phyloP scores from a whole-genome alignment of 2,329 filamentous ascomycete species.

The Tolypocladium album region DNA sequence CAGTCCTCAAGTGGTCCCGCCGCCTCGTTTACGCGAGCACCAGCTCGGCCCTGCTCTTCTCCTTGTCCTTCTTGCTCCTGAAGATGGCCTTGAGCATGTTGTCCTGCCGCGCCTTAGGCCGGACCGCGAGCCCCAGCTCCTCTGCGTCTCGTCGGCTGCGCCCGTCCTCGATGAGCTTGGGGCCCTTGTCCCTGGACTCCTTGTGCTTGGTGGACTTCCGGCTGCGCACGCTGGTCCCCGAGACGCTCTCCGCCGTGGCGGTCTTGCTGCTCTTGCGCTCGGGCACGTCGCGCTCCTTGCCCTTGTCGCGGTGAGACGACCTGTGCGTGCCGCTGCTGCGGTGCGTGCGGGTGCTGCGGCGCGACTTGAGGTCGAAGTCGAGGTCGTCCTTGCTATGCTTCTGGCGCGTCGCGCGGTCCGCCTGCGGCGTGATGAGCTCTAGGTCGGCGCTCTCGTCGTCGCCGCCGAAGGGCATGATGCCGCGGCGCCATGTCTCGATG shows the following conservation, averaged over 20 bases:
- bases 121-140: conserved; percentile 28
- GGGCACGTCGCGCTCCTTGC: conserved; percentile 4
- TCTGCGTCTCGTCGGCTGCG: conserved; percentile 21
- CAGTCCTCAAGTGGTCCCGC: neutral
- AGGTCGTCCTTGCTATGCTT: conserved; percentile 25
- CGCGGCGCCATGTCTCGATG: conserved; percentile 49
- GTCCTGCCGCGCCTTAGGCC: conserved; percentile 33
- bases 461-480: conserved; percentile 33
- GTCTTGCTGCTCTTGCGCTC: conserved; percentile 4
- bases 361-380: conserved; percentile 22
- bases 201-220: conserved; percentile 18
- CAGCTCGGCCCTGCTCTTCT: conserved; percentile 22
- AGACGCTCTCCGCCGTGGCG: conserved; percentile 9
- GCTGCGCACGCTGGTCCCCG: conserved; percentile 25
- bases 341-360: conserved; percentile 20
- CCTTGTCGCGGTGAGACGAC: conserved; percentile 8
- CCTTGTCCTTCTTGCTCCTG: conserved; percentile 42
- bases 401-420: conserved; percentile 33
- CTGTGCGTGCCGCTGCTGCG: conserved; percentile 12
- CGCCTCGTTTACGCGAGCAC: conserved; percentile 13
- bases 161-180: conserved; percentile 25
- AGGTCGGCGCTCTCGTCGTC: conserved; percentile 38
- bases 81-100: conserved; percentile 50
- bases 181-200: conserved; percentile 11
- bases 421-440: conserved; percentile 47